Evolutionary conservation across 1,139 yeast genomes (phyloP).

Genomic region (Meyerozyma sp.): DNA sequence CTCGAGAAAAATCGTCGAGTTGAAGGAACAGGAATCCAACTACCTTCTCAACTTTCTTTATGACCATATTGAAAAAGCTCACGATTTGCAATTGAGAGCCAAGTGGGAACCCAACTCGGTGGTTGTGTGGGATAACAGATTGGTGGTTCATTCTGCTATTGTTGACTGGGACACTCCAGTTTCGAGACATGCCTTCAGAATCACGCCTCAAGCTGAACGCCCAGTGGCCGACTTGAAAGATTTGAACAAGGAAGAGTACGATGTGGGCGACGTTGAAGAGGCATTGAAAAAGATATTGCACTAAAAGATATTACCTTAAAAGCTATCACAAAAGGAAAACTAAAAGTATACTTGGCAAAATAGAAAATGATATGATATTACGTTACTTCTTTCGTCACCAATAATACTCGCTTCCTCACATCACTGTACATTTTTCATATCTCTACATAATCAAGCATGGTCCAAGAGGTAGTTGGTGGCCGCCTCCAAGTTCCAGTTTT

Average conservation of each 20-base stretch:
- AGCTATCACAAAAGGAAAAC: neutral
- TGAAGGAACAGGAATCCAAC: constrained; percentile 60
- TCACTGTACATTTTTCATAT: neutral
- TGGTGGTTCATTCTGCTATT: constrained; percentile 58
- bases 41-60: constrained; percentile 49
- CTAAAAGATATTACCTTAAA: neutral
- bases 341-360: no score
- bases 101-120: constrained; percentile 59
- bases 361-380: no score
- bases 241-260: constrained; percentile 27
- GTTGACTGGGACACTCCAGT: constrained; percentile 55
- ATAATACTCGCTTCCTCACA: no score
- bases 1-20: constrained; percentile 56
- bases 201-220: constrained; percentile 59
- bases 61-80: constrained; percentile 44
- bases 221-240: constrained; percentile 33
- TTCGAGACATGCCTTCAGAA: constrained; percentile 62
- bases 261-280: constrained; percentile 34
- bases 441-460: constrained; percentile 34
- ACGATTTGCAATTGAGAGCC: constrained; percentile 53
- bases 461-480: constrained; percentile 84
- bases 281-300: constrained; percentile 21
- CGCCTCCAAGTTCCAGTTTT: constrained; percentile 71
- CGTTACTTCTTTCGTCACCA: no score
- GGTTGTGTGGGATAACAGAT: constrained; percentile 69